phyloP scores from a whole-genome alignment of 1,139 yeast genomes.

The Protomyces inouyei region DNA sequence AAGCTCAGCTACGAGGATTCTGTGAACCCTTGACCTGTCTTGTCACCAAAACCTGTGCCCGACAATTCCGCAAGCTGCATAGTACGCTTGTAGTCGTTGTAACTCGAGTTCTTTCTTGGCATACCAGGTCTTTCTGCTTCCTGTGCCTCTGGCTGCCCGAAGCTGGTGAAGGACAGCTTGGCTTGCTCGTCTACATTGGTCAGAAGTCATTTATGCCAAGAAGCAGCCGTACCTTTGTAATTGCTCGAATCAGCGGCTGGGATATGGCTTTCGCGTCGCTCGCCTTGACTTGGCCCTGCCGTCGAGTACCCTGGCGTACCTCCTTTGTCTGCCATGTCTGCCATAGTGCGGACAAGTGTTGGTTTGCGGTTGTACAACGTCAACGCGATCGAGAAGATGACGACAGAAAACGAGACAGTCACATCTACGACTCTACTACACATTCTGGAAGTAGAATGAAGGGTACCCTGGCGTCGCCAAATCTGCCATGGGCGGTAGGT shows the following conservation, averaged over 20 bases:
- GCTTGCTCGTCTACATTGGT: neutral
- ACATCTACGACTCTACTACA: slow-evolving; percentile 32
- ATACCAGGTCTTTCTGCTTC: neutral
- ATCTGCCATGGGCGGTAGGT: slow-evolving; percentile 66
- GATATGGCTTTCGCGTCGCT: neutral
- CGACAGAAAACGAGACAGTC: neutral
- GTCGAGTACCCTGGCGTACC: neutral
- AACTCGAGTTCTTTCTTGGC: neutral
- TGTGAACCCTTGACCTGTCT: neutral
- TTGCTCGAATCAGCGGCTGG: neutral
- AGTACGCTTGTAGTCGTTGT: neutral
- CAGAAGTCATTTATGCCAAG: neutral
- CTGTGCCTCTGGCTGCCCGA: neutral
- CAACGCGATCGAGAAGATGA: neutral
- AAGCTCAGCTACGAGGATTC: neutral
- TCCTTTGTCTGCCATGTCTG: neutral
- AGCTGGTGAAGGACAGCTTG: neutral
- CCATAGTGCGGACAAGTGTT: neutral
- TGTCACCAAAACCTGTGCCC: neutral
- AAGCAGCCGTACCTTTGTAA: neutral
- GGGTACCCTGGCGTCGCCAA: slow-evolving; percentile 92
- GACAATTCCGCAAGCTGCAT: neutral
- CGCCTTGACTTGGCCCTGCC: neutral
- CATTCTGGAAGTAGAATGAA: slow-evolving; percentile 68
- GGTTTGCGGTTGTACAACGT: neutral